Base-by-base conservation (phyloP, 257 asterid species). In the Capsicum pubescens region DNA sequence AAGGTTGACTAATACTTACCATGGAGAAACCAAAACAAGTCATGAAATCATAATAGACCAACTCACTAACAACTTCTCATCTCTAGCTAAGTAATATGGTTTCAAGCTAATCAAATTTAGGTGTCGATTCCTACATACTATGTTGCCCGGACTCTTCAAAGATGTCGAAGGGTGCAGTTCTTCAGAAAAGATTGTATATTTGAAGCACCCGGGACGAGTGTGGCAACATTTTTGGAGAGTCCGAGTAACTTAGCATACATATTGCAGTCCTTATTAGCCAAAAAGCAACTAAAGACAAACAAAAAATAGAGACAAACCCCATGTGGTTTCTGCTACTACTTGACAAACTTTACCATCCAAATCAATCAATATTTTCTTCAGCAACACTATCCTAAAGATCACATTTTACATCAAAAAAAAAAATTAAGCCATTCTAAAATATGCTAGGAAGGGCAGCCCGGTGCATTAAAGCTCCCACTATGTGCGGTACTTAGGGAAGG, bases 21-120 rank as follows among this genome's bases (percentile, higher is more conserved):
- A 87, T 94, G 99, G 84, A 93, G 95, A 67, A 95, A 92, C 99
- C 98, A 95, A 81, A 94, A 95, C 86, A 95, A 83, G 88, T 90
- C 98, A 93, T 92, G 92, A 88, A 92, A 61, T 95, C 98, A 85
- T 86, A 90, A 85, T 86, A 90, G 32, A 19, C 36, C 36, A 61
- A 61, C 68, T 9, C 64, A 95, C 97, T 87, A 95, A 48, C 84
- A 95, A 81, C 86, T 94, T 93, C 86, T 95, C 98, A 86, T 95
- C 94, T 82, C 91, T 90, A 1, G 98, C 97, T 56, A 92, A 93
- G 80, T 39, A 93, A 70, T 91, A 95, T 52, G 93, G 97, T 79
- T 93, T 94, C 91, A 95, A 88, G 61, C 91, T 85, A 14, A 94
- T 97, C 90, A 95, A 86, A 90, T 92, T 93, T 1, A 90, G 89